These are phyloP conservation scores for Tricholoma flavovirens DNA, from an alignment of 768 basidiomycete species.

Conservation along the genomic window DNA sequence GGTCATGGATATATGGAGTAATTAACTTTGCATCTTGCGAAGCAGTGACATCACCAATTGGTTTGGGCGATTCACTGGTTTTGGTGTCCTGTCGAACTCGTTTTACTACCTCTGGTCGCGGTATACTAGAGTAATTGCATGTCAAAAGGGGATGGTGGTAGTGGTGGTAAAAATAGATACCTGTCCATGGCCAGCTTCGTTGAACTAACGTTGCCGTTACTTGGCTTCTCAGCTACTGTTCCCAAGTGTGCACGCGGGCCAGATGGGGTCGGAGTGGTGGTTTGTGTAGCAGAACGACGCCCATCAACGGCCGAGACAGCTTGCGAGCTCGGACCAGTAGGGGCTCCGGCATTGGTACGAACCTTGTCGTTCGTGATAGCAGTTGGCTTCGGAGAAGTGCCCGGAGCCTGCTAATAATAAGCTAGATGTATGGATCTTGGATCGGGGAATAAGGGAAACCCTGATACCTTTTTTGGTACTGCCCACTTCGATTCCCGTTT, in stretches of 20 bases:
- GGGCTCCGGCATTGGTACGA: constrained; percentile 26
- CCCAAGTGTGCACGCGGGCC: constrained; percentile 52
- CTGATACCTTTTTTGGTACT: constrained; percentile 28
- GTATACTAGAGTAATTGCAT: constrained; percentile 46
- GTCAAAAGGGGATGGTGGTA: neutral
- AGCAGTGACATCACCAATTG: constrained; percentile 11
- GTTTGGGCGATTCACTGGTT: constrained; percentile 29
- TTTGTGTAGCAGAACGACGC: constrained; percentile 30
- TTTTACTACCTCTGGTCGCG: constrained; percentile 76
- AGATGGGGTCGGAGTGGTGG: constrained; percentile 40
- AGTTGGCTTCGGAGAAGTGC: constrained; percentile 26
- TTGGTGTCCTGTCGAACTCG: constrained; percentile 42
- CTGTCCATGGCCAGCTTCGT: constrained; percentile 65
- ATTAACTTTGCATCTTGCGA: constrained; percentile 11
- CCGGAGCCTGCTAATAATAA: constrained; percentile 2
- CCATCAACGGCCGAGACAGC: constrained; percentile 24
- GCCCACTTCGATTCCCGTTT: constrained; percentile 61
- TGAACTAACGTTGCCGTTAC: constrained; percentile 25
- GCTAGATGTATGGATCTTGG: neutral
- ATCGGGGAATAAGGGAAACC: neutral
- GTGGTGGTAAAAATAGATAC: constrained; percentile 29
- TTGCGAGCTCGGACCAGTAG: constrained; percentile 36
- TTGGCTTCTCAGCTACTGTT: constrained; percentile 23
- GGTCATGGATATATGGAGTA: constrained; percentile 14
- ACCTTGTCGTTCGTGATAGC: constrained; percentile 24